These are phyloP conservation scores for Ambrosiella xylebori DNA, from an alignment of 2,329 filamentous ascomycete genomes.

Conservation along the genomic window DNA sequence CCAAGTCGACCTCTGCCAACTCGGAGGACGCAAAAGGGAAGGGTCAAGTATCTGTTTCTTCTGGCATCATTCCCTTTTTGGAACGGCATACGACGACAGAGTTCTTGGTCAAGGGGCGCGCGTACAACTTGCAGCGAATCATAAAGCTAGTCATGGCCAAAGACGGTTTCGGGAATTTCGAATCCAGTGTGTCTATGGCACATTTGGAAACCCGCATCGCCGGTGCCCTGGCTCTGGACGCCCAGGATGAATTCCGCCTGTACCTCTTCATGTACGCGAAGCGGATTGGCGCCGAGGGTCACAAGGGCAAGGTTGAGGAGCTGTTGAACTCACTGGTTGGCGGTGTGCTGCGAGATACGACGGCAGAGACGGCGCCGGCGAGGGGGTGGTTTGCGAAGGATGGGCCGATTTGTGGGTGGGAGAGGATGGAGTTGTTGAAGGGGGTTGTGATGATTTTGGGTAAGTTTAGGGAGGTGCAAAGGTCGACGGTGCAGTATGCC, in stretches of 20 bases:
- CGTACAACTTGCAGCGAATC: constrained; percentile 77
- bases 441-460: constrained; percentile 86
- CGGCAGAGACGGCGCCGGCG: constrained; percentile 17
- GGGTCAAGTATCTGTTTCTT: constrained; percentile 45
- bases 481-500: constrained; percentile 89
- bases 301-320: constrained; percentile 82
- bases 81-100: constrained; percentile 92
- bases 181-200: constrained; percentile 78
- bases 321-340: constrained; percentile 68
- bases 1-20: constrained; percentile 24
- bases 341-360: constrained; percentile 45
- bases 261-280: constrained; percentile 99
- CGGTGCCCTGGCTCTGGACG: constrained; percentile 66
- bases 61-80: constrained; percentile 80
- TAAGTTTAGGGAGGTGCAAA: constrained; percentile 71
- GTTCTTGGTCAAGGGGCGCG: constrained; percentile 75
- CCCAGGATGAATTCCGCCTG: constrained; percentile 80
- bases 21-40: constrained; percentile 29
- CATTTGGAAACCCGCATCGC: constrained; percentile 92
- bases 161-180: constrained; percentile 83
- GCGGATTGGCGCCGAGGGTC: constrained; percentile 75
- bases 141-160: constrained; percentile 77
- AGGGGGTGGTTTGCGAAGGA: constrained; percentile 48
- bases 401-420: constrained; percentile 76
- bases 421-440: constrained; percentile 69